Percentiles rank a stretch among this genome's conserved stretches.
phyloP scores from a whole-genome alignment of 495 filamentous ascomycete species.

The Neurospora sp. region DNA sequence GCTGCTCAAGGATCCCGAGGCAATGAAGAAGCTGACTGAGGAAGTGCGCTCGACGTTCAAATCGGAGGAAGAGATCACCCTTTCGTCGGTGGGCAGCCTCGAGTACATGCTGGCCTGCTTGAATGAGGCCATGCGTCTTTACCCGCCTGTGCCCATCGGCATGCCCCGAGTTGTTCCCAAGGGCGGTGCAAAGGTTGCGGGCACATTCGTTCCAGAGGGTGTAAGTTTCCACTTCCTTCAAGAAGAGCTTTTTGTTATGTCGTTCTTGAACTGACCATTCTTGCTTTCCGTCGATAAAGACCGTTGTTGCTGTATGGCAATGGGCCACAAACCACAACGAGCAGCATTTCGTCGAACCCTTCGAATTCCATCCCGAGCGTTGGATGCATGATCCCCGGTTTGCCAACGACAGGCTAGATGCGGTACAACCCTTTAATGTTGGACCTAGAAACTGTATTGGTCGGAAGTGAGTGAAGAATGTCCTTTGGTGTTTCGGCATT shows the following conservation, averaged over 20 bases:
- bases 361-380: slow-evolving; percentile 40
- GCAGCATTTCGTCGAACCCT: slow-evolving; percentile 35
- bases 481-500: not conserved
- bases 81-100: slow-evolving; percentile 30
- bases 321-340: slow-evolving; percentile 34
- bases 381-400: slow-evolving; percentile 34
- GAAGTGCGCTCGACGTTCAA: slow-evolving; percentile 43
- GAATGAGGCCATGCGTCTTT: slow-evolving; percentile 45
- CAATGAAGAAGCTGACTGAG: slow-evolving; percentile 26
- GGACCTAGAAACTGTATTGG: slow-evolving; percentile 50
- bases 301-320: slow-evolving; percentile 37
- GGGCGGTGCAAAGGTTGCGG: slow-evolving; percentile 36
- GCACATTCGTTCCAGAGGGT: slow-evolving; percentile 29
- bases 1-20: slow-evolving; percentile 33
- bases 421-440: slow-evolving; percentile 40
- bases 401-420: slow-evolving; percentile 33
- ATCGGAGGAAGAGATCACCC: slow-evolving; percentile 36
- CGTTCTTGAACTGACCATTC: not conserved
- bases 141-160: slow-evolving; percentile 40
- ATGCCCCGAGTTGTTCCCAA: slow-evolving; percentile 34
- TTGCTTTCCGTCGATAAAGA: slow-evolving; percentile 21
- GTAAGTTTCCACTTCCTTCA: slow-evolving; percentile 18
- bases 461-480: slow-evolving; percentile 34
- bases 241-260: not conserved
- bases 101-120: slow-evolving; percentile 44